Evolutionary conservation across 2,329 filamentous ascomycete species (phyloP).

Genomic region (Penicillium italicum): DNA sequence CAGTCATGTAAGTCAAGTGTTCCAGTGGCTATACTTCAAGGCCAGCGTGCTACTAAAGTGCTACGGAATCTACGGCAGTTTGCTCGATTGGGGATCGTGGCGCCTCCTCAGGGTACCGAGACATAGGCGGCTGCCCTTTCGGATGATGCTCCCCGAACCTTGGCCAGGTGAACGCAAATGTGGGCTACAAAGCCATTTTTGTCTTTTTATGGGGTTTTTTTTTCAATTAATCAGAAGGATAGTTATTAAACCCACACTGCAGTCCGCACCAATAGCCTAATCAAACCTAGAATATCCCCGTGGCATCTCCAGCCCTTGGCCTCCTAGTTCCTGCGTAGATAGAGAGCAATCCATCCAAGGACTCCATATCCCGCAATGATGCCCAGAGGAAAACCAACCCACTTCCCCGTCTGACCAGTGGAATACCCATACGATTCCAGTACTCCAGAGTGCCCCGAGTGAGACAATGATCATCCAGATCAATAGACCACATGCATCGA

Average conservation of each 20-base stretch:
- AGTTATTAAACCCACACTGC: not conserved
- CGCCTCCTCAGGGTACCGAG: not conserved
- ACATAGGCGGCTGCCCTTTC: not conserved
- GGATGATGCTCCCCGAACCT: not conserved
- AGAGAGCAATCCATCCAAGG: conserved; percentile 62
- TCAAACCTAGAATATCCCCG: not conserved
- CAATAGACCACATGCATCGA: conserved; percentile 67
- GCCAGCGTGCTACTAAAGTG: not conserved
- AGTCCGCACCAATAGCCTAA: not conserved
- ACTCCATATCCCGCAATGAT: conserved; percentile 72
- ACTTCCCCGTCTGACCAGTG: conserved; percentile 60
- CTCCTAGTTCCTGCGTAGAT: conserved; percentile 11
- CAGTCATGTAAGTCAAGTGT: not conserved
- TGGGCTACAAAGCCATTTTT: not conserved
- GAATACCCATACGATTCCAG: conserved; percentile 67
- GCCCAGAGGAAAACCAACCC: conserved; percentile 72
- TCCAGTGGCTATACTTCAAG: not conserved
- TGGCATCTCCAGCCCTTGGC: not conserved
- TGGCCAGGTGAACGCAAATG: not conserved
- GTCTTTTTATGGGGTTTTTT: too few relatives aligned
- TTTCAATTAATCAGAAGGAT: not conserved
- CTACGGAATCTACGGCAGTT: not conserved
- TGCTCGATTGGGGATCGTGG: not conserved
- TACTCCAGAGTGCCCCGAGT: conserved; percentile 67
- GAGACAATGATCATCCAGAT: conserved; percentile 60